Percentiles rank a stretch among this genome's conserved stretches.
Conservation (phyloP, 495 filamentous ascomycete species). For the Penicillium pulvis region DNA sequence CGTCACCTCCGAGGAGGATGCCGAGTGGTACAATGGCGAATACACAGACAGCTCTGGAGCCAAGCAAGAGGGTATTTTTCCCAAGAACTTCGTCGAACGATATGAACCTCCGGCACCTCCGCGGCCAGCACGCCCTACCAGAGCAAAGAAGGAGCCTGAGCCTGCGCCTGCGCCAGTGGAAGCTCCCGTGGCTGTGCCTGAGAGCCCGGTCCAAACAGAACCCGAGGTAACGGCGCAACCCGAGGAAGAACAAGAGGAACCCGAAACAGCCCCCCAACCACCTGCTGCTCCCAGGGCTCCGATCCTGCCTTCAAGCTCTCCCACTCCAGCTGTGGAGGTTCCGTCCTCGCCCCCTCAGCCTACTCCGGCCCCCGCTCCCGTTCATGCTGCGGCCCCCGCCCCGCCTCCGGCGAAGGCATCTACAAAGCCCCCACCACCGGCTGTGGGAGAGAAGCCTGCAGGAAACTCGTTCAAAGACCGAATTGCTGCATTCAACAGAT, state of each 20-base stretch:
- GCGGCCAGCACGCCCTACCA: constrained; percentile 69
- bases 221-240: constrained; percentile 41
- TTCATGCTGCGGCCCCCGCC: constrained; percentile 30
- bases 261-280: constrained; percentile 44
- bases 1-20: constrained; percentile 88
- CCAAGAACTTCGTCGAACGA: constrained; percentile 94
- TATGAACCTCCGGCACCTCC: constrained; percentile 91
- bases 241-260: constrained; percentile 14
- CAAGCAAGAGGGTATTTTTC: constrained; percentile 89
- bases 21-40: constrained; percentile 93
- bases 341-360: constrained; percentile 33
- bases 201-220: constrained; percentile 38
- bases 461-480: constrained; percentile 85
- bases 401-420: constrained; percentile 49
- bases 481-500: constrained; percentile 95
- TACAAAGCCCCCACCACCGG: constrained; percentile 55
- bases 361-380: constrained; percentile 23
- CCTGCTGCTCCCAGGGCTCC: constrained; percentile 41
- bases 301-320: neutral
- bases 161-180: constrained; percentile 44
- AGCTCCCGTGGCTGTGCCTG: constrained; percentile 27
- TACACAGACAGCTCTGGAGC: constrained; percentile 73
- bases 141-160: constrained; percentile 72
- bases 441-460: constrained; percentile 75
- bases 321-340: constrained; percentile 20